A percentile compares a stretch with the other conserved stretches of the same genome.
Conservation (phyloP, 192 early-diverging fungal species). For the Coemansia sp. region DNA sequence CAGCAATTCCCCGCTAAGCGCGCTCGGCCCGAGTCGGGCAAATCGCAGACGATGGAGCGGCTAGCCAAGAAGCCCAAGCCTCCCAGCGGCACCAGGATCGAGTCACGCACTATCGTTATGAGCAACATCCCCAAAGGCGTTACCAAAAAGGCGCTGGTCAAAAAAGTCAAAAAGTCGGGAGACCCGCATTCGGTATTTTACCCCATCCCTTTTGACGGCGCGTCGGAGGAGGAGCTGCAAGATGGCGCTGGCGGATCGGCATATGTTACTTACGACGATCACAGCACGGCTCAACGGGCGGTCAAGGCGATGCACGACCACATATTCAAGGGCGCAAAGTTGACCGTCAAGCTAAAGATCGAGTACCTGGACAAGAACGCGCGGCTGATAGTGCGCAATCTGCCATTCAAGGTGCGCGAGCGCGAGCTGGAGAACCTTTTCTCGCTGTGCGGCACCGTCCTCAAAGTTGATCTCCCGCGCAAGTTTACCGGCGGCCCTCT, state of each 20-base stretch:
- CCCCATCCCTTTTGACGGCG: constrained; percentile 50
- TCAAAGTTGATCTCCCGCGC: constrained; percentile 69
- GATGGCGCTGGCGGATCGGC: constrained; percentile 43
- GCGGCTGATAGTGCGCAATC: constrained; percentile 84
- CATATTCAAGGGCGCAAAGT: constrained; percentile 69
- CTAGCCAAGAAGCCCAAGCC: constrained; percentile 26
- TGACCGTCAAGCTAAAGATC: constrained; percentile 50
- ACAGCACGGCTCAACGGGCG: constrained; percentile 51
- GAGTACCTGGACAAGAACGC: constrained; percentile 58
- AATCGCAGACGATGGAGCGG: constrained; percentile 23
- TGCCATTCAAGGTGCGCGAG: constrained; percentile 72
- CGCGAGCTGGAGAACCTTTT: constrained; percentile 65
- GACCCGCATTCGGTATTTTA: constrained; percentile 63
- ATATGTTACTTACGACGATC: constrained; percentile 40
- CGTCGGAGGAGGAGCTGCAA: constrained; percentile 42
- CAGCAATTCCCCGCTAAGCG: constrained; percentile 8
- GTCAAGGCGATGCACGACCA: constrained; percentile 66
- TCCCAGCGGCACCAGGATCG: constrained; percentile 6
- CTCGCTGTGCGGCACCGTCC: constrained; percentile 64
- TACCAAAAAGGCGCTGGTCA: constrained; percentile 74
- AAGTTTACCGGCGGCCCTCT: constrained; percentile 72
- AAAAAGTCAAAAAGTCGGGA: constrained; percentile 57
- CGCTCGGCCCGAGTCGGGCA: constrained; percentile 1
- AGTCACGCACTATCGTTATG: constrained; percentile 36
- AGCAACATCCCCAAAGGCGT: constrained; percentile 59